Conservation (phyloP, 176 grass and related monocot species). For the Melocanna baccifera region DNA sequence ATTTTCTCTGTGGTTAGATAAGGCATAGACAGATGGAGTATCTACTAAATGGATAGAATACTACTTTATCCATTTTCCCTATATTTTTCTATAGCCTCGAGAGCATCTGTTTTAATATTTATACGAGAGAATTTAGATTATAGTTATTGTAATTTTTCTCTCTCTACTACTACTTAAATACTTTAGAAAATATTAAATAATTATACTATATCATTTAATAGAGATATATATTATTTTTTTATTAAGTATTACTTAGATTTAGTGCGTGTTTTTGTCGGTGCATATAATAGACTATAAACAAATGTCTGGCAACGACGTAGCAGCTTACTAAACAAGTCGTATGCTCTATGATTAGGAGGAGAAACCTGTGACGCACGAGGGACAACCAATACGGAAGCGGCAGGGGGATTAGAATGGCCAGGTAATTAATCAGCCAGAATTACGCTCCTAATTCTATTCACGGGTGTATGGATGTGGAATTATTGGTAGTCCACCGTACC, state of each 20-base stretch:
- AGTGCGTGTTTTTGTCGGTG: no score
- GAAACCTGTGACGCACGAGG: constrained; percentile 25
- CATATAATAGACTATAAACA: no score
- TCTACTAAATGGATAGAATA: no score
- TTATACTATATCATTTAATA: no score
- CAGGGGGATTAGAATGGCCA: neutral
- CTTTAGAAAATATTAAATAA: accelerated
- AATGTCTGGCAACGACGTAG: accelerated
- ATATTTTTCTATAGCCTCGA: no score
- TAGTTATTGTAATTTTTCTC: no score
- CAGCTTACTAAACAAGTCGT: neutral
- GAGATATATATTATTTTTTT: neutral
- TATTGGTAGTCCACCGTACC: constrained; percentile 30
- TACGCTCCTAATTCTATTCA: neutral
- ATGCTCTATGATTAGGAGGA: constrained; percentile 18
- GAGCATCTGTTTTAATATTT: no score
- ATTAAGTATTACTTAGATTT: no score
- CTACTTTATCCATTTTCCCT: no score
- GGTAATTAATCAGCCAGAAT: neutral
- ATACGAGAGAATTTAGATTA: no score
- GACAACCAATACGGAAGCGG: constrained; percentile 33
- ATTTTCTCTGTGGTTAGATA: neutral
- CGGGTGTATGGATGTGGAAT: neutral
- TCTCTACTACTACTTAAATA: no score
- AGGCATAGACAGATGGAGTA: neutral